Conservation (phyloP, 345 rosid species). For the Arabidopsis arenosa region DNA sequence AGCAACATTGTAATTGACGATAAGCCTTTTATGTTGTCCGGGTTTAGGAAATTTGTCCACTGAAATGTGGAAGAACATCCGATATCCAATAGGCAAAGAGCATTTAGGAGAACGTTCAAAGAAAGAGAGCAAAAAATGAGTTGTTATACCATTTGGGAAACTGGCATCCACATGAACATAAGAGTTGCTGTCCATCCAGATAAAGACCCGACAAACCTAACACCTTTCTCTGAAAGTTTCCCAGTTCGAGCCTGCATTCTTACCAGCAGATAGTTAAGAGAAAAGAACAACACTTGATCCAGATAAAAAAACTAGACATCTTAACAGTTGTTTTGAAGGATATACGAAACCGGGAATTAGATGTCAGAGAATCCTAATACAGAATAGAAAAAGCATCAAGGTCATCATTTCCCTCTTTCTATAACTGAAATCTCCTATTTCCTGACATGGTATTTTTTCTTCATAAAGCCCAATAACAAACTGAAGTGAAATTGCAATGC, state of each 20-base stretch:
- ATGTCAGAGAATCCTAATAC: conserved; percentile 1
- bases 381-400: conserved; percentile 1
- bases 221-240: conserved; percentile 70
- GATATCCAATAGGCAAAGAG: conserved; percentile 9
- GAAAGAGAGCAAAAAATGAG: not conserved
- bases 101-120: not conserved
- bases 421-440: conserved; percentile 1
- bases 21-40: conserved; percentile 84
- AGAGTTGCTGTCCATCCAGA: conserved; percentile 98
- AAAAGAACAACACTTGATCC: not conserved
- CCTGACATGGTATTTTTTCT: not conserved
- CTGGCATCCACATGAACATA: conserved; percentile 99
- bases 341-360: not conserved
- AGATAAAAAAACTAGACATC: conserved; percentile 11
- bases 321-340: not conserved
- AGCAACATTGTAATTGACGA: conserved; percentile 87
- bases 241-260: conserved; percentile 80
- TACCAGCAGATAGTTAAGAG: conserved; percentile 40
- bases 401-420: not conserved
- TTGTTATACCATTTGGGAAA: conserved; percentile 73
- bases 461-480: not conserved
- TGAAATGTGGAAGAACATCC: conserved; percentile 47
- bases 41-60: conserved; percentile 92
- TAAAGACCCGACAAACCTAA: conserved; percentile 64
- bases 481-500: not conserved